Conservation (phyloP, 306 rosid species). For the Adenanthera pavonina region DNA sequence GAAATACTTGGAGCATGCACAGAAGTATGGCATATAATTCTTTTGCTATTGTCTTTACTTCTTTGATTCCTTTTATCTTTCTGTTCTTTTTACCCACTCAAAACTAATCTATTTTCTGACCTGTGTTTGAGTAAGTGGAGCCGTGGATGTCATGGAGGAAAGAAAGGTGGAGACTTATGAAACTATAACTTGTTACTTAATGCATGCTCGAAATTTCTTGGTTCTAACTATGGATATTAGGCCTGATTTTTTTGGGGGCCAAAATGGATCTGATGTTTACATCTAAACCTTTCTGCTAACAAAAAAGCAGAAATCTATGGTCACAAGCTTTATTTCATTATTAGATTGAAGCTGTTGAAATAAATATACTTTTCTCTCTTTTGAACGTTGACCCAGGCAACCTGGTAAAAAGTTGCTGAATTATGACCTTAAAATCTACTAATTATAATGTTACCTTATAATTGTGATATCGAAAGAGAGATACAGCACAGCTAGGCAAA, state of each 20-base stretch:
- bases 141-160: neutral
- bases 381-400: constrained; percentile 10
- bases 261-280: neutral
- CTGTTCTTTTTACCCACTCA: constrained; percentile 8
- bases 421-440: neutral
- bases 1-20: constrained; percentile 4
- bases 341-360: constrained; percentile 5
- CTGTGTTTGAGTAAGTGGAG: constrained; percentile 26
- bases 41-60: neutral
- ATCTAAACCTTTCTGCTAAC: neutral
- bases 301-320: constrained; percentile 12
- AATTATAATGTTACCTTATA: neutral
- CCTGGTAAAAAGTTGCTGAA: neutral
- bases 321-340: neutral
- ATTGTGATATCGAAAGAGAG: neutral
- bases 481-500: neutral
- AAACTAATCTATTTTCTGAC: neutral
- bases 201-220: neutral
- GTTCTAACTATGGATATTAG: neutral
- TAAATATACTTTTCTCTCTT: neutral
- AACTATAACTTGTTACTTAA: neutral
- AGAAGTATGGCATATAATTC: neutral
- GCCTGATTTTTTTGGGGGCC: neutral
- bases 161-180: neutral
- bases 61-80: neutral